phyloP scores from a whole-genome alignment of 225 moss, liverwort and hornwort genomes.

The Sphagnum tenellum region DNA sequence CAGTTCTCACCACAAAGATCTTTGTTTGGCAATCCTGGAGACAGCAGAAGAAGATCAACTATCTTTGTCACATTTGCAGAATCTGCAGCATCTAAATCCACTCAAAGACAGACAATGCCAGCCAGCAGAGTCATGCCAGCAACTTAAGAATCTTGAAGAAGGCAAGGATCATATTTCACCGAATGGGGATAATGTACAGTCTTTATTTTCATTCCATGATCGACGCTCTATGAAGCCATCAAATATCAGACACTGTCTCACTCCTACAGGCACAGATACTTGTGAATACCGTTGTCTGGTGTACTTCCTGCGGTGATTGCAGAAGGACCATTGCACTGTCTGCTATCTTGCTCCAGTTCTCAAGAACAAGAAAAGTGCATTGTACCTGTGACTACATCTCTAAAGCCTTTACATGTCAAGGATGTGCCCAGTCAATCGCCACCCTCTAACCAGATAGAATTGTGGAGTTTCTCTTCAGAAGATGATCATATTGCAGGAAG shows the following conservation, averaged over 20 bases:
- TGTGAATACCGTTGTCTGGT: too few species aligned
- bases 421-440: slow-evolving; percentile 21
- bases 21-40: slow-evolving; percentile 35
- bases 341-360: too few species aligned
- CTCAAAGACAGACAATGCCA: slow-evolving; percentile 11
- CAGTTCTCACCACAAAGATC: slow-evolving; percentile 37
- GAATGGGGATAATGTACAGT: slow-evolving; percentile 28
- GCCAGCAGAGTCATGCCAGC: slow-evolving; percentile 17
- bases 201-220: slow-evolving; percentile 24
- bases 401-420: slow-evolving; percentile 5
- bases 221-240: too few species aligned
- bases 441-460: neutral
- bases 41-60: slow-evolving; percentile 15
- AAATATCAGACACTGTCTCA: too few species aligned
- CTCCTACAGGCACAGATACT: too few species aligned
- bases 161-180: slow-evolving; percentile 41
- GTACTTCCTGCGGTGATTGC: too few species aligned
- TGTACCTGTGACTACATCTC: slow-evolving; percentile 30
- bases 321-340: too few species aligned
- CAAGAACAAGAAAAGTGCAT: slow-evolving; percentile 19
- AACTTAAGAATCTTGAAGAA: slow-evolving; percentile 33
- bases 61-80: slow-evolving; percentile 7
- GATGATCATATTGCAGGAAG: slow-evolving; percentile 49
- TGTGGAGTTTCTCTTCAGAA: slow-evolving; percentile 48
- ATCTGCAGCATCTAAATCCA: slow-evolving; percentile 11